Conservation (phyloP, 2,329 filamentous ascomycete species). For the Epichloe baconii region DNA sequence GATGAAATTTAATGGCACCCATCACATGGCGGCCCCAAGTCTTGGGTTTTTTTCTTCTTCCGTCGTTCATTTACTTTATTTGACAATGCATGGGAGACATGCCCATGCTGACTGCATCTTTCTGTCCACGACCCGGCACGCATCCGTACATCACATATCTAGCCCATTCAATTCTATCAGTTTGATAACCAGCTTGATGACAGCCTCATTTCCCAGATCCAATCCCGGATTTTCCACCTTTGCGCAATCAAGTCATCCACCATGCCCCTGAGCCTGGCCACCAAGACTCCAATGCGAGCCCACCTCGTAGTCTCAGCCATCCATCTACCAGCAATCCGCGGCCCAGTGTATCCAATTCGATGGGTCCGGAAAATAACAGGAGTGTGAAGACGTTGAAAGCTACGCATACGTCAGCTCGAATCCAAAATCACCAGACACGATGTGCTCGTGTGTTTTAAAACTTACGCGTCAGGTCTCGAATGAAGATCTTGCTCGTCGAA, state of each 20-base stretch:
- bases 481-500: conserved; percentile 81
- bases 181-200: conserved; percentile 65
- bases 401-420: conserved; percentile 16
- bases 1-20: too few species aligned
- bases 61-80: neutral
- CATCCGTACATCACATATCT: conserved; percentile 39
- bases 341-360: conserved; percentile 76
- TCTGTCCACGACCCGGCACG: too few species aligned
- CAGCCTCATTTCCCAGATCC: conserved; percentile 45
- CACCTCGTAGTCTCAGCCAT: conserved; percentile 75
- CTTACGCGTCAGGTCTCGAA: conserved; percentile 79
- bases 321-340: conserved; percentile 82
- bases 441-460: conserved; percentile 13
- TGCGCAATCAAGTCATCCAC: conserved; percentile 71
- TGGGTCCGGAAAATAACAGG: conserved; percentile 74
- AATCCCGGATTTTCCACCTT: conserved; percentile 61
- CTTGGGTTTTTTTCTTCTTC: neutral
- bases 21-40: too few species aligned
- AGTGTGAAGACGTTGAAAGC: conserved; percentile 83
- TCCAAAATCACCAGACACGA: neutral
- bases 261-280: conserved; percentile 71
- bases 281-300: conserved; percentile 86
- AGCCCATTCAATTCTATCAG: conserved; percentile 84
- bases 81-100: too few species aligned
- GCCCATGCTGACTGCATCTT: neutral